phyloP scores from a whole-genome alignment of 1,139 yeast genomes.

The Geotrichum klebahnii region DNA sequence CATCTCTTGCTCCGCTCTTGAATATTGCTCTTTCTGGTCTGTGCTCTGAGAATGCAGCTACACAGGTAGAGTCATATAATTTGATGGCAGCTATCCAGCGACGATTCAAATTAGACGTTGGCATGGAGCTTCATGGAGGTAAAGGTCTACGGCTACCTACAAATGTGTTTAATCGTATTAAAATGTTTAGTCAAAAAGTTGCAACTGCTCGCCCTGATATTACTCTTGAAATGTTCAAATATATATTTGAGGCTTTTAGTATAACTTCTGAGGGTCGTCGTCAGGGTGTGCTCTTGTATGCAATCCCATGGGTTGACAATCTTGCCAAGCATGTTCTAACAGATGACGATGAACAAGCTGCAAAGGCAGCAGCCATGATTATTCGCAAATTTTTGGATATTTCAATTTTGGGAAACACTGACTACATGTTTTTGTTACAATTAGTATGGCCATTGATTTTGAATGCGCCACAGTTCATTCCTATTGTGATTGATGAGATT shows the following conservation, averaged over 20 bases:
- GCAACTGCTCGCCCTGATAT: constrained; percentile 58
- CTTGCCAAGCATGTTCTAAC: constrained; percentile 50
- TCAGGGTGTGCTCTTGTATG: constrained; percentile 50
- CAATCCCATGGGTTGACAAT: constrained; percentile 77
- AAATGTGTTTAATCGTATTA: constrained; percentile 62
- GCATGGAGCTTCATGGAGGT: constrained; percentile 40
- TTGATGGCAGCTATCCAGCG: constrained; percentile 61
- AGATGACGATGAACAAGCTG: constrained; percentile 30
- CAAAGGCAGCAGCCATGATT: constrained; percentile 61
- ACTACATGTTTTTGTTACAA: constrained; percentile 50
- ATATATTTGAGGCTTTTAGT: constrained; percentile 57
- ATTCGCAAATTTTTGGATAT: constrained; percentile 61
- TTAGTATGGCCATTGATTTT: constrained; percentile 58
- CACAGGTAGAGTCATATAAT: constrained; percentile 61
- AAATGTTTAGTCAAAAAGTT: constrained; percentile 54
- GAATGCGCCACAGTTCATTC: constrained; percentile 5
- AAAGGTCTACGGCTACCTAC: constrained; percentile 67
- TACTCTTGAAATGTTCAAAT: constrained; percentile 58
- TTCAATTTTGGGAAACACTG: constrained; percentile 45
- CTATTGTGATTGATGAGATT: constrained; percentile 19
- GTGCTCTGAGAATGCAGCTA: constrained; percentile 54
- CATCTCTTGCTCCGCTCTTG: constrained; percentile 39
- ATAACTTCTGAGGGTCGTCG: constrained; percentile 40
- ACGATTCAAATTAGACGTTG: constrained; percentile 55
- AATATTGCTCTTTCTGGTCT: constrained; percentile 68